Evolutionary conservation across 768 basidiomycete species (phyloP).

Genomic region (Suillus hirtellus): DNA sequence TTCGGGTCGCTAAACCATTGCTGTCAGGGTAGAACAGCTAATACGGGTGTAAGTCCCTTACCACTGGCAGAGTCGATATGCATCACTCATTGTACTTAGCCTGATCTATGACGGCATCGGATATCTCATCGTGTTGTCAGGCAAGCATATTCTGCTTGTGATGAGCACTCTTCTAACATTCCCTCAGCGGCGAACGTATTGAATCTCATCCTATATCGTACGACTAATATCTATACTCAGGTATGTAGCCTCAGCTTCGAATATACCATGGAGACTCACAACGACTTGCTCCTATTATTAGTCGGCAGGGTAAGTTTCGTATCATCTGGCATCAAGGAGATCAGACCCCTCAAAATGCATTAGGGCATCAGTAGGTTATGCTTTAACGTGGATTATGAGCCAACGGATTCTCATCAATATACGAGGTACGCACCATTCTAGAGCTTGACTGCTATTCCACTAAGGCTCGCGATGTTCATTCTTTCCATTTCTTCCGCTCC

Average conservation of each 20-base stretch:
- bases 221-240: conserved; percentile 41
- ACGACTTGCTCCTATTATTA: conserved; percentile 20
- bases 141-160: conserved; percentile 26
- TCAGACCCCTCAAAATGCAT: neutral
- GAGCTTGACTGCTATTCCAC: neutral
- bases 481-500: neutral
- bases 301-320: conserved; percentile 50
- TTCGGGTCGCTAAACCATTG: conserved; percentile 13
- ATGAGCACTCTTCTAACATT: neutral
- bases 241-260: conserved; percentile 32
- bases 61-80: conserved; percentile 12
- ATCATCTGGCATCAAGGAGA: neutral
- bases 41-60: conserved; percentile 29
- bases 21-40: conserved; percentile 27
- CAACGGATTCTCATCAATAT: conserved; percentile 59
- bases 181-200: conserved; percentile 47
- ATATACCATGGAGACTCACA: conserved; percentile 10
- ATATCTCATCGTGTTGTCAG: conserved; percentile 59
- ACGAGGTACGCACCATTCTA: conserved; percentile 38
- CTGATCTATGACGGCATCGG: conserved; percentile 69
- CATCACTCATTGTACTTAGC: conserved; percentile 33
- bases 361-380: conserved; percentile 57
- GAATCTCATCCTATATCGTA: conserved; percentile 52
- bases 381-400: conserved; percentile 62
- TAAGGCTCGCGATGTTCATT: neutral